These are phyloP conservation scores for Mycena polygramma DNA, from an alignment of 768 basidiomycete genomes.

Conservation along the genomic window DNA sequence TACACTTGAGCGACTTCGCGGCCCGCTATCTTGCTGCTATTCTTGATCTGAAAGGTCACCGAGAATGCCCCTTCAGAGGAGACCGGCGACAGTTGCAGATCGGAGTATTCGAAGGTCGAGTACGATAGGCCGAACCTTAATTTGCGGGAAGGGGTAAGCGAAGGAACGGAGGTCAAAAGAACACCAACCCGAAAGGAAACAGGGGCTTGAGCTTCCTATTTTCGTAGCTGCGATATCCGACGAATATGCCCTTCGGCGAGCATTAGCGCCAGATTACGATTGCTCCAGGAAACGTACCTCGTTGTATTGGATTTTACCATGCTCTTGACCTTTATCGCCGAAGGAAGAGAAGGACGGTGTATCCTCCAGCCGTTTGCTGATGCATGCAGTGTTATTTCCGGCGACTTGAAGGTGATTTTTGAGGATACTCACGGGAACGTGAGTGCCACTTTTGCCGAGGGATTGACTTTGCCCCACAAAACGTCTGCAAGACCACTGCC, in stretches of 20 bases:
- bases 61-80: slow-evolving; percentile 51
- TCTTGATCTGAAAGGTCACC: slow-evolving; percentile 60
- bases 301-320: slow-evolving; percentile 60
- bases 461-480: slow-evolving; percentile 71
- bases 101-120: slow-evolving; percentile 67
- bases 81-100: slow-evolving; percentile 51
- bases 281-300: slow-evolving; percentile 47
- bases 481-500: slow-evolving; percentile 72
- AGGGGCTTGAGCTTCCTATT: slow-evolving; percentile 57
- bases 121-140: slow-evolving; percentile 64
- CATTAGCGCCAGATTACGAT: slow-evolving; percentile 5
- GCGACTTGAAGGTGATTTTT: neutral
- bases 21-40: slow-evolving; percentile 58
- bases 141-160: neutral
- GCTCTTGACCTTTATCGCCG: slow-evolving; percentile 56
- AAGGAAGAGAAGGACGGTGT: slow-evolving; percentile 62
- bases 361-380: slow-evolving; percentile 64
- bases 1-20: slow-evolving; percentile 65
- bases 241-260: slow-evolving; percentile 56
- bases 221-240: slow-evolving; percentile 68
- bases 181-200: slow-evolving; percentile 63
- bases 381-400: neutral
- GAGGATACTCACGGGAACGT: slow-evolving; percentile 60
- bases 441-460: slow-evolving; percentile 68
- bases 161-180: neutral